Conservation (phyloP, 2,329 filamentous ascomycete genomes). For the Xylaria digitata region DNA sequence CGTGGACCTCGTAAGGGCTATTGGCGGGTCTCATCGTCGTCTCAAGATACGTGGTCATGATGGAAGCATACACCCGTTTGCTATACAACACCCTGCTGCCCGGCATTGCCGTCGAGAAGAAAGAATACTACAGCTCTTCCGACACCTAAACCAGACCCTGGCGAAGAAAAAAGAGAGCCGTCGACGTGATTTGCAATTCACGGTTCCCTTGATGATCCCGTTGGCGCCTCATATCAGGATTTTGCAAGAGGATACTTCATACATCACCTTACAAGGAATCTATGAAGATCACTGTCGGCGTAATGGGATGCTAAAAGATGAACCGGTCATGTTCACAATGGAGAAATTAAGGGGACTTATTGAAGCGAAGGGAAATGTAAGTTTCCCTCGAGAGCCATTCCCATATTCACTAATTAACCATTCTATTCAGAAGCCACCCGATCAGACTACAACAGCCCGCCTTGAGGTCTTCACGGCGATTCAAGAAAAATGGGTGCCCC, state of each 20-base stretch:
- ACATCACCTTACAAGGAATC: slow-evolving; percentile 92
- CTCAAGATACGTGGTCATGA: slow-evolving; percentile 98
- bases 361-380: slow-evolving; percentile 72
- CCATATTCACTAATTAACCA: slow-evolving; percentile 36
- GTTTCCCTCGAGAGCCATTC: slow-evolving; percentile 45
- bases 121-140: slow-evolving; percentile 93
- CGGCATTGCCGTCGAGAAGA: slow-evolving; percentile 94
- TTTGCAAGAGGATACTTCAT: slow-evolving; percentile 94
- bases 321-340: slow-evolving; percentile 94
- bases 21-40: slow-evolving; percentile 90
- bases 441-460: slow-evolving; percentile 77
- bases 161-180: slow-evolving; percentile 94
- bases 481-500: slow-evolving; percentile 91
- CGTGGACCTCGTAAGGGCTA: slow-evolving; percentile 90
- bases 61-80: slow-evolving; percentile 95
- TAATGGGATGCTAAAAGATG: slow-evolving; percentile 89
- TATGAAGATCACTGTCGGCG: slow-evolving; percentile 96
- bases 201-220: slow-evolving; percentile 93
- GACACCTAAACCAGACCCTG: slow-evolving; percentile 94
- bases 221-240: slow-evolving; percentile 94
- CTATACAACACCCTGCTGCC: slow-evolving; percentile 94
- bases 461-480: slow-evolving; percentile 96
- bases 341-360: slow-evolving; percentile 86
- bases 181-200: slow-evolving; percentile 93
- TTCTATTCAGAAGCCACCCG: slow-evolving; percentile 68